Evolutionary conservation across 306 rosid genomes (phyloP), one percentile per base, ranked within the genome.

Genomic region (Cucumis sativus): DNA sequence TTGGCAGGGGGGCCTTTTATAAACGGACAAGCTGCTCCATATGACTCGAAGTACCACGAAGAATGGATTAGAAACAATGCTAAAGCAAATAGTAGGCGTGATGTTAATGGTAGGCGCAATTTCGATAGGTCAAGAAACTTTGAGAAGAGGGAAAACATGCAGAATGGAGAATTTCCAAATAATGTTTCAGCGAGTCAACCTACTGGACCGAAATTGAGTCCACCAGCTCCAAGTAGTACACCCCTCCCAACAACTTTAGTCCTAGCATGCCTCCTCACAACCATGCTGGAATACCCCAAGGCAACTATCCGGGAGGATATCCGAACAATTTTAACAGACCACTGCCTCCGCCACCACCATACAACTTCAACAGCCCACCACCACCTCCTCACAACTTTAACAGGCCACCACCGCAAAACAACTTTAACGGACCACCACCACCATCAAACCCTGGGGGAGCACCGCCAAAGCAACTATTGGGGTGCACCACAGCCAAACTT

Each of bases 1-100:
- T 80, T 74, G 75, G 55, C 86, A 96, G 99, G 99, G n/a, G 99
- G 92, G 83, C 99, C 99, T 56, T 96, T 96, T 78, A 92, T 96
- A 23, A 85, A 96, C 63, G 98, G 99, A 41, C 80, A 91, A 80
- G 99, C 98, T 4, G 96, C 92, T 75, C 96, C 99, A 4, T 96
- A 96, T 85, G 99, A 96, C 58, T 87, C 97, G 37, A 91, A 91
- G 82, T 96, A 89, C 84, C 97, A 96, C 43, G 97, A 92, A 56
- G 99, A 96, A 68, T 92, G 97, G 97, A 88, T 90, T 68, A 89
- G 97, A 75, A 96, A 90, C 91, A 96, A 96, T 80, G 88, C 89
- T 16, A 84, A 92, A 51, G 99, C 99, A 8, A 92, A 92, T 58
- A 95, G 90, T 81, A 95, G 91, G 76, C 95, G 98, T 28, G 30